phyloP scores from a whole-genome alignment of 177 flowering plant genomes.

The Telopea speciosissima region DNA sequence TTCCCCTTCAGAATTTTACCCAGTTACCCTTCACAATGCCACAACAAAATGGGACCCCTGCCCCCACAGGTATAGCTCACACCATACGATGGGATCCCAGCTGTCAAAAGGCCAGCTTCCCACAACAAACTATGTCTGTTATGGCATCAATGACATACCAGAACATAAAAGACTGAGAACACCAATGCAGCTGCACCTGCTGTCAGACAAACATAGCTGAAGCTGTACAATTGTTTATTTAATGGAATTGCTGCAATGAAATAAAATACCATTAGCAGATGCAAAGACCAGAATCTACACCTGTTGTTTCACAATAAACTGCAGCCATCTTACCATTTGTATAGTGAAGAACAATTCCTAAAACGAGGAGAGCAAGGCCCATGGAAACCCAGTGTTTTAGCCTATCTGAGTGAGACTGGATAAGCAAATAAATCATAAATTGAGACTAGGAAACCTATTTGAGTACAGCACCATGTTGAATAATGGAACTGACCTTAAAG shows the following conservation, averaged over 20 bases:
- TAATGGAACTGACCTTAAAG: slow-evolving; percentile 40
- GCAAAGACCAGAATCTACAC: not conserved
- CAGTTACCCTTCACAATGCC: too few species aligned
- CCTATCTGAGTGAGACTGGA: slow-evolving; percentile 56
- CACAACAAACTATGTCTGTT: too few species aligned
- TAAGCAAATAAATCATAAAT: not conserved
- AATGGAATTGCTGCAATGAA: slow-evolving; percentile 69
- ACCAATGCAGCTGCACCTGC: slow-evolving; percentile 81
- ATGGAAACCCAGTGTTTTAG: slow-evolving; percentile 62
- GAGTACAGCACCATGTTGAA: not conserved
- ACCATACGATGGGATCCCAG: too few species aligned
- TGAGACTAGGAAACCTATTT: not conserved
- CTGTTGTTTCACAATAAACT: not conserved
- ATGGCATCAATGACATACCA: slow-evolving; percentile 35
- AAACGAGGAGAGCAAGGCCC: slow-evolving; percentile 48
- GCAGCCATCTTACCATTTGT: slow-evolving; percentile 47
- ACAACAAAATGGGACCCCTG: too few species aligned
- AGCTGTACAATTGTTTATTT: slow-evolving; percentile 76
- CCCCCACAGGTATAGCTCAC: too few species aligned
- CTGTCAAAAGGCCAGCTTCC: too few species aligned
- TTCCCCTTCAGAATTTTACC: too few species aligned
- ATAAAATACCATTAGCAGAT: slow-evolving; percentile 1
- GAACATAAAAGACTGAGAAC: slow-evolving; percentile 57
- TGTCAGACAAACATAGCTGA: slow-evolving; percentile 84
- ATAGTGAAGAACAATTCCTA: slow-evolving; percentile 68